A percentile compares a stretch with the other conserved stretches of the same genome.
Evolutionary conservation across 2,329 filamentous ascomycete species (phyloP).

Genomic region (Aureobasidium sp.): DNA sequence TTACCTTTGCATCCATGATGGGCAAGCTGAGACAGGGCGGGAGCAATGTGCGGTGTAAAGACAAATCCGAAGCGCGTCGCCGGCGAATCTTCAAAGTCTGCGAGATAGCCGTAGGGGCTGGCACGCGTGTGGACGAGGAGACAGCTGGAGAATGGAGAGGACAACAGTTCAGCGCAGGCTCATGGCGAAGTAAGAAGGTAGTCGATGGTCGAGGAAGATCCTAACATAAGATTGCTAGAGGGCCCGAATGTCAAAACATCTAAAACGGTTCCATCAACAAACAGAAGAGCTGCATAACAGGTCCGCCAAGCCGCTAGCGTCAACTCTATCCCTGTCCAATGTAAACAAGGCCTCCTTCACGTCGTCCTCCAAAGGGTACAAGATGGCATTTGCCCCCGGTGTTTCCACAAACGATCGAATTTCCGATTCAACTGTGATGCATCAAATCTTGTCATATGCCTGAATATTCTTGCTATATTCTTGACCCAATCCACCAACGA

Average conservation of each 20-base stretch:
- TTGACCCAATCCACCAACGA: background rate
- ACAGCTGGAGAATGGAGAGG: background rate
- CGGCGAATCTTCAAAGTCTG: conserved; percentile 5
- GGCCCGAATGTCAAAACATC: conserved; percentile 5
- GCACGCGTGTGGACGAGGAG: background rate
- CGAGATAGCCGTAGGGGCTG: background rate
- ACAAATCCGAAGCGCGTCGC: conserved; percentile 4
- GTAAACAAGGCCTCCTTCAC: conserved; percentile 8
- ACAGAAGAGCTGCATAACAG: conserved; percentile 4
- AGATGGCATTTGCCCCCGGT: background rate
- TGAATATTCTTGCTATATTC: background rate
- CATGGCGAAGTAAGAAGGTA: conserved; percentile 11
- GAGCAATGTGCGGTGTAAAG: conserved; percentile 5
- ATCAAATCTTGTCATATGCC: background rate
- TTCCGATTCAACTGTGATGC: background rate
- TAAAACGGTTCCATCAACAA: conserved; percentile 6
- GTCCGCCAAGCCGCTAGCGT: background rate
- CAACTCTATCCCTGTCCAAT: conserved; percentile 1
- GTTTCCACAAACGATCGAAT: background rate
- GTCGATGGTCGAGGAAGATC: conserved; percentile 3
- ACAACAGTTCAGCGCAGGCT: conserved; percentile 7
- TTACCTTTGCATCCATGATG: conserved; percentile 39
- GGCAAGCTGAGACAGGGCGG: conserved; percentile 11
- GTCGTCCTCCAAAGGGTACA: background rate
- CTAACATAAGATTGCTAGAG: conserved; percentile 11